Percentiles rank a stretch among this genome's conserved stretches.
These are phyloP conservation scores for Penicillium sp. DNA, from an alignment of 2,329 filamentous ascomycete genomes.

Conservation along the genomic window DNA sequence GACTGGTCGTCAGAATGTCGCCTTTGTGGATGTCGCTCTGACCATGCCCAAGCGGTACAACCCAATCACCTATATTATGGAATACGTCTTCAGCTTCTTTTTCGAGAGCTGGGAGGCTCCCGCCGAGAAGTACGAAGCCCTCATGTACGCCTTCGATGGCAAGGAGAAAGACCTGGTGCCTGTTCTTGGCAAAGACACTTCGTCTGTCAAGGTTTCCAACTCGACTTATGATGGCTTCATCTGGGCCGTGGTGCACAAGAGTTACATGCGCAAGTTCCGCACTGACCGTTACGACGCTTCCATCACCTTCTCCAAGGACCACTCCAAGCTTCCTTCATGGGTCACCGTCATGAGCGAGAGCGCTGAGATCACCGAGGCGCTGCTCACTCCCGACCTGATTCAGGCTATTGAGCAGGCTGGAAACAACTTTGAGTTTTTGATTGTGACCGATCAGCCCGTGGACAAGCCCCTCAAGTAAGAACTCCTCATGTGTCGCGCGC, in stretches of 20 bases:
- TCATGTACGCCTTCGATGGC: constrained; percentile 84
- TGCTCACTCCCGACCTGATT: constrained; percentile 83
- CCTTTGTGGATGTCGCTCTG: constrained; percentile 81
- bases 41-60: constrained; percentile 82
- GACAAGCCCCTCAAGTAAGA: constrained; percentile 79
- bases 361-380: constrained; percentile 81
- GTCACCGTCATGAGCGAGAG: constrained; percentile 94
- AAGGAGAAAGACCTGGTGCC: constrained; percentile 76
- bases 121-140: constrained; percentile 67
- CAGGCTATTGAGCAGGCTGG: constrained; percentile 73
- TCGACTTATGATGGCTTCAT: constrained; percentile 82
- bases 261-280: constrained; percentile 79
- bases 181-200: constrained; percentile 57
- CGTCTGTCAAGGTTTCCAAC: constrained; percentile 45
- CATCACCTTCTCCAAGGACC: constrained; percentile 87
- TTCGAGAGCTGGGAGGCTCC: constrained; percentile 68
- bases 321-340: constrained; percentile 83
- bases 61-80: constrained; percentile 61
- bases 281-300: constrained; percentile 93
- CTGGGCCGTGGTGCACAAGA: constrained; percentile 93
- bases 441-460: constrained; percentile 81
- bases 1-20: constrained; percentile 85
- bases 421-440: constrained; percentile 75
- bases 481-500: constrained; percentile 10
- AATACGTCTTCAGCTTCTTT: constrained; percentile 67